Base-by-base conservation (phyloP, 345 rosid species). In the Barbarea vulgaris region DNA sequence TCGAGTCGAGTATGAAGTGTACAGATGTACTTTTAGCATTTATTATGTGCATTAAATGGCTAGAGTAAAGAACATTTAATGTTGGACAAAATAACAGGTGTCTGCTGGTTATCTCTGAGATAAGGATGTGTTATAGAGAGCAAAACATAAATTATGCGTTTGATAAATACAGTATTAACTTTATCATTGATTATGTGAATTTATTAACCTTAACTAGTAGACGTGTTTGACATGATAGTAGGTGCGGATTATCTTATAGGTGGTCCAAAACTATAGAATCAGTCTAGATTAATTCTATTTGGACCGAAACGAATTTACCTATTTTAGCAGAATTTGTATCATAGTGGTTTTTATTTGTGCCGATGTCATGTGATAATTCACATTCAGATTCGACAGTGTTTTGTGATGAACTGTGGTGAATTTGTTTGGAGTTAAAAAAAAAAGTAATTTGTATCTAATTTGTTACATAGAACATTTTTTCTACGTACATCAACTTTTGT, bases 41-140 rank as follows among this genome's bases (percentile, higher is more conserved):
- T 75, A 75, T 14, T 3, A 58, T 58, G 53, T 9, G 67, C 60
- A 75, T 1, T 67, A 58, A 67, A 75, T 67, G 53, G 57, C 10
- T 21, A n/a, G 47, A 30, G 48, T 44, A 19, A 27, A 31, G 64
- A 48, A 18, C 62, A 50, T 48, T 67, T 21, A 48, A 75, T 58
- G 73, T 28, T 47, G 33, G 61, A 39, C 54, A 14, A 67, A 75
- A 36, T 67, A 67, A 37, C 44, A 18, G 42, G 53, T 74, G 72
- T 33, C 25, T 73, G 65, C 37, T 52, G 9, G 64, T 73, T 19
- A 31, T 34, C 44, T 64, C 56, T 64, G 46, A 64, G 77, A 73
- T 54, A 48, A 47, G 14, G 44, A 63, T 63, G 25, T 18, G 18
- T 18, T 72, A 19, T 27, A 13, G 17, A 28, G 33, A 17, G 18